These are phyloP conservation scores for Syncephalis plumigaleata DNA, from an alignment of 371 early-diverging fungal species.

Conservation along the genomic window DNA sequence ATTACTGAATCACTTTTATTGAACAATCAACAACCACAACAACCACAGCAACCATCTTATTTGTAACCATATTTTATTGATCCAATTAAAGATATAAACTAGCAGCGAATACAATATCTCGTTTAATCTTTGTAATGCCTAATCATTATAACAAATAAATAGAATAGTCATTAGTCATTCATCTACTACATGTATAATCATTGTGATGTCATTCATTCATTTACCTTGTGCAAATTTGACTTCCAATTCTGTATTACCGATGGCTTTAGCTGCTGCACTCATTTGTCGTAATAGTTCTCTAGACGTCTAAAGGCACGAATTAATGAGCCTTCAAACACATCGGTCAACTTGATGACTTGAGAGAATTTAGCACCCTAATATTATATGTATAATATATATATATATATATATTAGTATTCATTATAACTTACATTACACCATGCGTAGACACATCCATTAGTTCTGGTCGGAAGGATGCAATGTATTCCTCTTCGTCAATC, in stretches of 20 bases:
- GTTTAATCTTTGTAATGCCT: slow-evolving; percentile 82
- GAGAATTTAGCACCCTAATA: slow-evolving; percentile 75
- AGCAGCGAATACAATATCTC: slow-evolving; percentile 98
- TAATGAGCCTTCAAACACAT: slow-evolving; percentile 94
- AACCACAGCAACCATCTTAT: not conserved
- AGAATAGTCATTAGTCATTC: too few species aligned
- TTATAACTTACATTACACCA: slow-evolving; percentile 52
- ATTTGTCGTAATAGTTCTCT: slow-evolving; percentile 94
- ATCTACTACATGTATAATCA: not conserved
- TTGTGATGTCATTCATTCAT: slow-evolving; percentile 3
- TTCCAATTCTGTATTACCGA: slow-evolving; percentile 96
- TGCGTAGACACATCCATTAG: slow-evolving; percentile 96
- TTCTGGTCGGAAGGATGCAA: slow-evolving; percentile 67
- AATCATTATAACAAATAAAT: slow-evolving; percentile 5
- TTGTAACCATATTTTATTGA: not conserved
- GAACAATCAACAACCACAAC: not conserved
- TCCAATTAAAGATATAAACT: slow-evolving; percentile 79
- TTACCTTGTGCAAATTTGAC: slow-evolving; percentile 84
- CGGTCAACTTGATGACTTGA: slow-evolving; percentile 93
- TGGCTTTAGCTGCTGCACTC: slow-evolving; percentile 84
- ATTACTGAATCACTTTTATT: not conserved
- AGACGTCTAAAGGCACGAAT: slow-evolving; percentile 90
- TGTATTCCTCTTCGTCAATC: slow-evolving; percentile 67
- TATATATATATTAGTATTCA: not conserved
- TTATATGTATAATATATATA: slow-evolving; percentile 7